These are phyloP conservation scores for Fusarium penzigii DNA, from an alignment of 2,329 filamentous ascomycete species.

Conservation along the genomic window DNA sequence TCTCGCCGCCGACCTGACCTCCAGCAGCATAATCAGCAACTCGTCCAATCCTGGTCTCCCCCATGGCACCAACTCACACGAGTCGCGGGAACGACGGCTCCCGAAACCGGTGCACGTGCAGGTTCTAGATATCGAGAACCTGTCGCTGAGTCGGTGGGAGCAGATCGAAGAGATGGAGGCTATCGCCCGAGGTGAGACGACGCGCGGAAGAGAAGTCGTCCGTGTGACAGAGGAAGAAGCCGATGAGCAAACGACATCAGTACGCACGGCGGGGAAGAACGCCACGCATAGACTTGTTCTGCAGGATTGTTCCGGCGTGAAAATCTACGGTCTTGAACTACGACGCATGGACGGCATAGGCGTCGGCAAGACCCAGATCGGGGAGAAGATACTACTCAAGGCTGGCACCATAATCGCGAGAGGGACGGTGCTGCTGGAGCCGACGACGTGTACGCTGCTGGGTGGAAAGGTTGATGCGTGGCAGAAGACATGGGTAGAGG, in stretches of 20 bases:
- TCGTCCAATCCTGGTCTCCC: conserved; percentile 49
- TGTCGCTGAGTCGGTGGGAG: conserved; percentile 78
- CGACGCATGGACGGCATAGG: conserved; percentile 64
- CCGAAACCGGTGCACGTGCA: conserved; percentile 70
- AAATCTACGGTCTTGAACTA: conserved; percentile 73
- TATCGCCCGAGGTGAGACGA: conserved; percentile 71
- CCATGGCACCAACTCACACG: conserved; percentile 50
- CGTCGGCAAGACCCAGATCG: conserved; percentile 68
- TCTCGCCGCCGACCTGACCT: conserved; percentile 73
- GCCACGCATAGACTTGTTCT: conserved; percentile 79
- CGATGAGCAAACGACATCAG: conserved; percentile 40
- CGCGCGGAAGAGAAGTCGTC: conserved; percentile 78
- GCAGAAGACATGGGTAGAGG: conserved; percentile 76
- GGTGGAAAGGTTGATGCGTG: conserved; percentile 84
- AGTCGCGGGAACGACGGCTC: conserved; percentile 57
- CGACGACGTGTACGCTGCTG: conserved; percentile 67
- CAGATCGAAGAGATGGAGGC: conserved; percentile 83
- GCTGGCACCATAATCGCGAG: conserved; percentile 67
- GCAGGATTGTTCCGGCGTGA: conserved; percentile 74
- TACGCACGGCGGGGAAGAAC: conserved; percentile 34
- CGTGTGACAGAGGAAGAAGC: conserved; percentile 53
- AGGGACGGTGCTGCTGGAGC: conserved; percentile 77
- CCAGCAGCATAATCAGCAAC: conserved; percentile 47
- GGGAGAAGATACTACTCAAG: conserved; percentile 76
- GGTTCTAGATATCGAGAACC: conserved; percentile 82